Evolutionary conservation across 2,329 filamentous ascomycete genomes (phyloP), one percentile per base, ranked within the genome.

Genomic region (Tolypocladium ophioglossoides): DNA sequence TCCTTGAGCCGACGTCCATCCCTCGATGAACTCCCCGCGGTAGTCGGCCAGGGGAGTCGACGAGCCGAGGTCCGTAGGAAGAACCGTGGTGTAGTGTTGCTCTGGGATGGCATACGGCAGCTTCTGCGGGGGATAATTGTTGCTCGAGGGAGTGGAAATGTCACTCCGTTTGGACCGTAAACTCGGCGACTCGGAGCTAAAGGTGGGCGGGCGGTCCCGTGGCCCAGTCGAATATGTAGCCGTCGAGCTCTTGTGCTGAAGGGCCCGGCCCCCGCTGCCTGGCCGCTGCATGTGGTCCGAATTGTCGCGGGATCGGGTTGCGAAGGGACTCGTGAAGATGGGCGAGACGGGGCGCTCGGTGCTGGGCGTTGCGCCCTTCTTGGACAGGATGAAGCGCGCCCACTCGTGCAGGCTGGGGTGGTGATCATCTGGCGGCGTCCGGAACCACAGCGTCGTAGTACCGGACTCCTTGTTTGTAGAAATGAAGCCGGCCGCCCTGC

Each of bases 151-250:
- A 4, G 78, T 80, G 2, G 83, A 85, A 3, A 86, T 64, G 58
- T 86, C 83, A 58, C 83, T 86, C 35, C 77, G 76, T 58, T 79
- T 79, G 4, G 83, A 86, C 20, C 80, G 77, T 50, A 86, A 64
- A 60, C 82, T 85, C 0, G 78, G 80, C 1, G 81, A 79, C 44
- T 78, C 80, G 2, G 82, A 83, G 56, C 74, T 75, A 52, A 80
- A 76, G 0, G 78, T 78, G 5, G 75, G 67, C 0, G 78, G 75
- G 1, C 75, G 71, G 20, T 82, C 78, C 38, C 72, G 69, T 30
- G 69, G 67, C 20, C 74, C 74, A 47, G 72, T 74, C n/a, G 72
- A 73, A 38, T 75, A 71, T 3, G 74, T 73, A 35, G 78, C 74
- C 20, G 68, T 71, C 1, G 78, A 78, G 51, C 69, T 69, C 59